Evolutionary conservation across 2,329 filamentous ascomycete species (phyloP), one percentile per base, ranked within the genome.

Genomic region (Macroventuria anomochaeta): DNA sequence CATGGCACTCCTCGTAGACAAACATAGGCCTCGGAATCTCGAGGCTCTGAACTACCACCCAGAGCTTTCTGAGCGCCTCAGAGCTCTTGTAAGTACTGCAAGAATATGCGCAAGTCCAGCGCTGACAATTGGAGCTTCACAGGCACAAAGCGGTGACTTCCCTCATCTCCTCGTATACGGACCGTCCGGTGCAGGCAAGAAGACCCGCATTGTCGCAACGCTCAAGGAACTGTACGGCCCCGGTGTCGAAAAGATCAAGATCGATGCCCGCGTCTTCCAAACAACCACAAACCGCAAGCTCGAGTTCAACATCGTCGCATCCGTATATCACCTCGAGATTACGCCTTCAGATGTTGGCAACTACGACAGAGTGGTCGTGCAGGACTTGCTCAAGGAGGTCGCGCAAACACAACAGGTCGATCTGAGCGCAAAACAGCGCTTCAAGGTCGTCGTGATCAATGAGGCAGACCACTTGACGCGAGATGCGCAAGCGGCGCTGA

Each of bases 331-430:
- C 76, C 88, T 99, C 66, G 95, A 99, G 75, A 99, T 99, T 71
- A 99, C 95, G 7, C 95, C 95, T 0, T 96, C 91, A 1, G 95
- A 99, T 66, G 95, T 99, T 4, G 95, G 93, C 57, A 96, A 89
- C 75, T 97, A 97, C 70, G 95, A 99, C 76, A 85, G 95, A 48
- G 95, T 99, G 3, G 95, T 99, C 1, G 83, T 99, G 12, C 95
- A 99, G 72, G 95, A 97, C 69, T 80, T 99, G 41, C 80, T 99
- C 41, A 99, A 99, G 76, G 95, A 99, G 76, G 93, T 99, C 5
- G 95, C 96, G 25, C 96, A 99, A 77, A 99, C 95, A 46, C 95
- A 99, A 75, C 96, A 99, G 78, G 95, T 99, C n/a, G 95, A 99
- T 74, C 82, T 95, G 63, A 83, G 86, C 11, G 96, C 96, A 13